Base-by-base conservation (phyloP, 345 rosid genomes). In the Erysimum cheiranthoides region DNA sequence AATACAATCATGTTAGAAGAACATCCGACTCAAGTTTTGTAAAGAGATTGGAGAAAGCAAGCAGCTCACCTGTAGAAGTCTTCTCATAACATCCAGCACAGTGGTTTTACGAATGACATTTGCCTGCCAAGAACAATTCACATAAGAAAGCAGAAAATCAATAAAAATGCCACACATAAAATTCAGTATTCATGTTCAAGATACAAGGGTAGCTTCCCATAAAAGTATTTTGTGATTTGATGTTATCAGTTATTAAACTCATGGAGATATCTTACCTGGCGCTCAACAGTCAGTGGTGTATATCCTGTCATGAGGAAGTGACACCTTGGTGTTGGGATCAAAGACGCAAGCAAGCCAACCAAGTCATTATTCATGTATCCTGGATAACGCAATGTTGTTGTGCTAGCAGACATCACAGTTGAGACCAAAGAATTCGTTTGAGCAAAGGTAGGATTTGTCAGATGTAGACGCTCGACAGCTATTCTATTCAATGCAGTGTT, bases 291-390 rank as follows among this genome's bases (percentile, higher is more conserved):
- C 51, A 95, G 83, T 25, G 99, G 97, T 28, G 99, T 92, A 73
- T 95, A 92, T 62, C 99, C 99, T 3, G 99, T 95, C 99, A 95
- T 95, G 71, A 95, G 99, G 80, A 95, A 95, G 80, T 95, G 97
- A 65, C 97, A 95, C 86, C 99, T 90, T 50, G 99, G 99, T 16
- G 99, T 92, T 52, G 97, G 97, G 74, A 95, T 95, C 76, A 95
- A 78, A 66, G 97, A 95, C 34, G 99, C 99, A 59, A 95, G 93
- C 73, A 95, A 96, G 69, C 97, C 99, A 74, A 95, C 99, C 86
- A 95, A 86, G 82, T 95, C 99, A 66, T 92, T 95, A 81, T 95
- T 95, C 97, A 95, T 95, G 75, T 95, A 95, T 46, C 99, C 97
- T 49, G 99, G 97, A 85, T 95, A 95, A 59, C 97, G 87, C 79